A percentile compares a stretch with the other conserved stretches of the same genome.
phyloP scores from a whole-genome alignment of 805 yeast species.

The Candida ovalis region DNA sequence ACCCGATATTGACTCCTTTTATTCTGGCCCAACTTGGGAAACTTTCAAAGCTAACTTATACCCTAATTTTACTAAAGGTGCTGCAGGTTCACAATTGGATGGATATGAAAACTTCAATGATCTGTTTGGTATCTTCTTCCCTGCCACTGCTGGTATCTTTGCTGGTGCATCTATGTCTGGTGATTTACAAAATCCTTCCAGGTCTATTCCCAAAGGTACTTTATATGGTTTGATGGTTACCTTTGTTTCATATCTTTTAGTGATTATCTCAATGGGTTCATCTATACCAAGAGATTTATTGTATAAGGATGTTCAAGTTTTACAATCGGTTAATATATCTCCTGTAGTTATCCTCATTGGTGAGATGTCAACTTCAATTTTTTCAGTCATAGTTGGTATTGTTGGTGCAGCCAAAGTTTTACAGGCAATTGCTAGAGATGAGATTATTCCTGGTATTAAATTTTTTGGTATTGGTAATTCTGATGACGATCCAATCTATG shows the following conservation, averaged over 20 bases:
- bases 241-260: constrained; percentile 71
- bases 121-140: constrained; percentile 92
- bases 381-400: constrained; percentile 91
- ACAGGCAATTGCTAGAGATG: constrained; percentile 88
- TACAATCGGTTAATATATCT: constrained; percentile 74
- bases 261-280: constrained; percentile 74
- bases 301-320: constrained; percentile 74
- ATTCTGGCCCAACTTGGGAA: constrained; percentile 71
- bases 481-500: constrained; percentile 56
- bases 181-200: constrained; percentile 79
- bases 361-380: constrained; percentile 87
- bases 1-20: constrained; percentile 44
- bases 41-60: constrained; percentile 63
- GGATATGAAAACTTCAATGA: constrained; percentile 74
- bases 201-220: constrained; percentile 92
- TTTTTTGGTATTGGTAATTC: constrained; percentile 50
- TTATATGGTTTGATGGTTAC: constrained; percentile 77
- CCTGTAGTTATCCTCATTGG: constrained; percentile 73
- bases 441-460: constrained; percentile 75
- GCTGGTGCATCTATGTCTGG: constrained; percentile 99
- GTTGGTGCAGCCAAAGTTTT: constrained; percentile 92
- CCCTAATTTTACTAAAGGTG: constrained; percentile 83
- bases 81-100: constrained; percentile 77
- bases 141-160: constrained; percentile 97
- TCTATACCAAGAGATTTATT: constrained; percentile 78